Evolutionary conservation across 2,329 filamentous ascomycete species (phyloP), one percentile per base, ranked within the genome.

Genomic region (Mycosphaerella sp.): DNA sequence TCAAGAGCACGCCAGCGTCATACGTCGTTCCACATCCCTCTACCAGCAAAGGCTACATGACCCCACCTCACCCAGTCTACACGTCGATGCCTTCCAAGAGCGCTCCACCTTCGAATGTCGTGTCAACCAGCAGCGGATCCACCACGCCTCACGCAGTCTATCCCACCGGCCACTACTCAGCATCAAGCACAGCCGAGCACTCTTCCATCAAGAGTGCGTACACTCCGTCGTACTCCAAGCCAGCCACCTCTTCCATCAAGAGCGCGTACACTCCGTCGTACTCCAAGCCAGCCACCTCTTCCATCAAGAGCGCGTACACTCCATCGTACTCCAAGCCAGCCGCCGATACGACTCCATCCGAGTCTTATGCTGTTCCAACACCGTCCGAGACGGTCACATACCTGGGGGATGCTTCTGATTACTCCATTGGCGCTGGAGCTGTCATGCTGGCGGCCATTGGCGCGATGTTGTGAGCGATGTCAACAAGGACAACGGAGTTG

Each of bases 381-480:
- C 17, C 14, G 6, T 21, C 39, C 9, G 39, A 41, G 39, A 25
- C 39, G 16, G 18, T 25, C 17, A 10, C 18, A 8, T 41, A 36
- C 16, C 27, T 32, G 7, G 45, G 37, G 0, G 16, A 37, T 25
- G 45, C 37, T 21, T 48, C 37, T 25, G 17, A 4, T 4, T n/a
- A 48, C 28, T 25, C 35, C 7, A 28, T 37, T 14, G 40, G 45
- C 37, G 17, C 40, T 48, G 45, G 28, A 10, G 45, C 28, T 41
- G 16, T 48, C 21, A 28, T 41, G 4, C 12, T 48, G 14, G 45
- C 36, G 14, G 45, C 36, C 16, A 21, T 48, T 18, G 45, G 8
- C 7, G 45, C 45, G 10, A 41, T 48, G 45, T 10, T 48, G 21
- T 48, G 37, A 48, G 45, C 45, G 21, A n/a, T 10, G 30, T 13